Evolutionary conservation across 108 stramenopile genomes (phyloP), one percentile per base, ranked within the genome.

Genomic region (Nitzschia palea): DNA sequence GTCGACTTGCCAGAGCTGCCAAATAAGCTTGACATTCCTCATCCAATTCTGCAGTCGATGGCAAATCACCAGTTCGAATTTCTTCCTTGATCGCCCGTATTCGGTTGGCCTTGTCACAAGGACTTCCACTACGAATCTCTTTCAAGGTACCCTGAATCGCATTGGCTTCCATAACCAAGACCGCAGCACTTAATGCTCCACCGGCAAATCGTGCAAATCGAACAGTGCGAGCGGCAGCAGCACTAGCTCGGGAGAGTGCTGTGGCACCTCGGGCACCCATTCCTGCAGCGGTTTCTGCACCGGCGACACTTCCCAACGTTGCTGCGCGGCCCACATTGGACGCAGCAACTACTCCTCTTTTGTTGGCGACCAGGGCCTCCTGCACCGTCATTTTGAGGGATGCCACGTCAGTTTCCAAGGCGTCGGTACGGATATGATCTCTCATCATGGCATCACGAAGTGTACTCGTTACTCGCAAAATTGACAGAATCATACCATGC

Each of bases 401-500:
- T 29, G 52, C 43, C 37, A 32, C 30, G 36, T 64, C 74, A 20
- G 60, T 66, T 18, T 62, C 67, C 30, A 54, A 76, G 29, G 64
- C 67, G 54, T 76, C 67, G 14, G 81, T 68, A 37, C 66, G 78
- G 32, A 79, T 67, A 36, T 76, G 76, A 64, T 76, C 80, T 12
- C 74, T 44, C 40, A 79, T 50, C 83, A 88, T 62, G 23, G 72
- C 82, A 76, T 82, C 84, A 5, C 68, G 74, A 51, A 92, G 47
- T 3, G 81, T 82, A 29, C 72, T 78, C 25, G 83, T 80, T 25
- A 89, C 81, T 42, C 81, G 56, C 64, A 86, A 59, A 60, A 89
- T 71, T 23, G 80, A 80, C 45, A 79, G 44, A n/a, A 75, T 44
- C 83, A 89, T 80, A 30, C 74, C 80, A 67, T 89, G 81, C 56